Base-by-base conservation (phyloP, 164 flowering plant species). In the Vitis rotundifolia region DNA sequence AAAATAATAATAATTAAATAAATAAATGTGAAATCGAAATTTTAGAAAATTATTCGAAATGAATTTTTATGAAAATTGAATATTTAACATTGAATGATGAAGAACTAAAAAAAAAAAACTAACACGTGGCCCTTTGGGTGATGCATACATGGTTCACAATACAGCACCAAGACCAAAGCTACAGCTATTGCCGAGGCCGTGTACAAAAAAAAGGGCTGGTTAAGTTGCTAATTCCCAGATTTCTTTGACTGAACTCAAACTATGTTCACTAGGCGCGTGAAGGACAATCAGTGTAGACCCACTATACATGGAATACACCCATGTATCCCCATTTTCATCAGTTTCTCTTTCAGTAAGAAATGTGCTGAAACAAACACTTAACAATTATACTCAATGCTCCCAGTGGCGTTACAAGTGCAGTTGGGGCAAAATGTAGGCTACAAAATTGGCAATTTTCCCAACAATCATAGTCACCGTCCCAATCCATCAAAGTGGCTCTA, bases 361-460 rank as follows among this genome's bases (percentile, higher is more conserved):
- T n/a, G n/a, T n/a, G n/a, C n/a, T n/a, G n/a, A n/a, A n/a, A n/a
- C n/a, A n/a, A n/a, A n/a, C n/a, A n/a, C n/a, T n/a, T 93, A 26
- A 91, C 91, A 72, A 93, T 93, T 64, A 93, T 93, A 79, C 98
- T 93, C 78, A 90, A 78, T n/a, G 98, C 98, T 26, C 98, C 98
- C 55, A 91, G 91, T 1, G 98, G 97, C 8, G 97, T 93, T 28
- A 93, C 94, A 51, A 94, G 92, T 68, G 87, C 94, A 66, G 97
- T 97, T 44, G 97, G 98, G 9, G 98, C 97, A 86, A 94, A 59
- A 94, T 85, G 66, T 92, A 94, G 8, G 98, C 98, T 5, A 90
- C 78, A 69, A 94, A 94, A 79, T 94, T 94, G 16, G 97, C 88
- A 50, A 90, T 75, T 68, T 94, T 97, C 58, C 98, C 98, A 64